Percentiles rank a stretch among this genome's conserved stretches.
Evolutionary conservation across 129 eudicot species (phyloP).

Genomic region (Flaveria brownii): DNA sequence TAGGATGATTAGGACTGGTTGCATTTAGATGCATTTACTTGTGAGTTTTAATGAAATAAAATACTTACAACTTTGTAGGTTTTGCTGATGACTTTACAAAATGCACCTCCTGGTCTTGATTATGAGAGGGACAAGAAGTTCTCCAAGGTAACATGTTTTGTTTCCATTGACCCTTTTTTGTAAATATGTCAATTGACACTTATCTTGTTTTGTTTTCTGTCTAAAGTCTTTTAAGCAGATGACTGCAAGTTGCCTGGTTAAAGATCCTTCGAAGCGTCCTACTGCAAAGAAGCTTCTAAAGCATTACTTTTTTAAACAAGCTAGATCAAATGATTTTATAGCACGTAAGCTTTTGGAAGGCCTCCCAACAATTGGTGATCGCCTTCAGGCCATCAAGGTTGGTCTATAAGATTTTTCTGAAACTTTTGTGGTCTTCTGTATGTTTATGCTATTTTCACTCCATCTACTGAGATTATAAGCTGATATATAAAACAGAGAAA

Average conservation of each 20-base stretch:
- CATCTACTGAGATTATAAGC: conserved; percentile 22
- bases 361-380: conserved; percentile 88
- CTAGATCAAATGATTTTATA: conserved; percentile 49
- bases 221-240: conserved; percentile 54
- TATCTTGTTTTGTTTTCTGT: conserved; percentile 18
- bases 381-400: conserved; percentile 76
- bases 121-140: conserved; percentile 38
- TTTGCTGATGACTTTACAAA: conserved; percentile 46
- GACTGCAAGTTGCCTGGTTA: conserved; percentile 53
- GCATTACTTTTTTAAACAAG: conserved; percentile 47
- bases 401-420: conserved; percentile 11
- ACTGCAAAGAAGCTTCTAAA: conserved; percentile 42
- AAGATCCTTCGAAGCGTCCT: conserved; percentile 50
- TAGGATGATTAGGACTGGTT: conserved; percentile 12
- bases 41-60: conserved; percentile 8
- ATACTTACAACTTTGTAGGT: conserved; percentile 28
- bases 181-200: conserved; percentile 18
- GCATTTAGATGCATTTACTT: conserved; percentile 8
- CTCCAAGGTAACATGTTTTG: conserved; percentile 37
- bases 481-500: conserved; percentile 52
- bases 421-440: background rate
- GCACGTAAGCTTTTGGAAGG: conserved; percentile 51
- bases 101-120: conserved; percentile 46
- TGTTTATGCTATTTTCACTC: conserved; percentile 16
- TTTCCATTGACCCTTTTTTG: conserved; percentile 12